Conservation (phyloP, 2,329 filamentous ascomycete species). For the Fusarium coffeatum region DNA sequence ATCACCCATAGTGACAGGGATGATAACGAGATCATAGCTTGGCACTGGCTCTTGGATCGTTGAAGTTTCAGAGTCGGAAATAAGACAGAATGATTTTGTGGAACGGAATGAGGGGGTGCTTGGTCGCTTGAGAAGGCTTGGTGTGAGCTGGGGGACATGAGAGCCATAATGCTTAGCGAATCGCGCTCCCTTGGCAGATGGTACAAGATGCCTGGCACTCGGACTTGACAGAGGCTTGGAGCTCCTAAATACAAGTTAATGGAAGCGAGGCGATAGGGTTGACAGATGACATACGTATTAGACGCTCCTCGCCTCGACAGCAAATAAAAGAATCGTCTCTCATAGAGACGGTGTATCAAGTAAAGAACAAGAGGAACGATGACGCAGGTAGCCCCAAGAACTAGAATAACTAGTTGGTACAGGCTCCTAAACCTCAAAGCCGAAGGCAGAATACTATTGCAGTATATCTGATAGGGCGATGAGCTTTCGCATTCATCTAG, state of each 20-base stretch:
- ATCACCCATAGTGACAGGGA: neutral
- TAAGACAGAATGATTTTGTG: constrained; percentile 1
- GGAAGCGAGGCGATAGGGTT: accelerated
- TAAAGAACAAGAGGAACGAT: neutral
- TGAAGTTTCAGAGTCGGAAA: neutral
- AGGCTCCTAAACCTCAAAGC: neutral
- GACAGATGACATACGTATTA: neutral
- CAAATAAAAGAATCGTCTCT: neutral
- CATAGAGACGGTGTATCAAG: neutral
- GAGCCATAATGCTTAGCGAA: neutral
- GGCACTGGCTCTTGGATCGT: neutral
- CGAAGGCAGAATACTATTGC: neutral
- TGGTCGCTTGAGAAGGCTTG: neutral
- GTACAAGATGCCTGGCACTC: neutral
- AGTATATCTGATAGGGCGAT: neutral
- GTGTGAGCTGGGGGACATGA: neutral
- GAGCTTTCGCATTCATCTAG: neutral
- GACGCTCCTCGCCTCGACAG: neutral
- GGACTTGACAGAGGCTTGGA: neutral
- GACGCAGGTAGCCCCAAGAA: neutral
- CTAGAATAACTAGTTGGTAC: neutral
- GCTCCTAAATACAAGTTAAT: neutral
- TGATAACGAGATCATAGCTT: neutral
- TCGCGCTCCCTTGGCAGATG: neutral
- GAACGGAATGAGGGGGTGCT: constrained; percentile 4